A percentile compares a stretch with the other conserved stretches of the same genome.
These are phyloP conservation scores for Globisporangium iwayamae DNA, from an alignment of 352 stramenopile genomes.

Conservation along the genomic window DNA sequence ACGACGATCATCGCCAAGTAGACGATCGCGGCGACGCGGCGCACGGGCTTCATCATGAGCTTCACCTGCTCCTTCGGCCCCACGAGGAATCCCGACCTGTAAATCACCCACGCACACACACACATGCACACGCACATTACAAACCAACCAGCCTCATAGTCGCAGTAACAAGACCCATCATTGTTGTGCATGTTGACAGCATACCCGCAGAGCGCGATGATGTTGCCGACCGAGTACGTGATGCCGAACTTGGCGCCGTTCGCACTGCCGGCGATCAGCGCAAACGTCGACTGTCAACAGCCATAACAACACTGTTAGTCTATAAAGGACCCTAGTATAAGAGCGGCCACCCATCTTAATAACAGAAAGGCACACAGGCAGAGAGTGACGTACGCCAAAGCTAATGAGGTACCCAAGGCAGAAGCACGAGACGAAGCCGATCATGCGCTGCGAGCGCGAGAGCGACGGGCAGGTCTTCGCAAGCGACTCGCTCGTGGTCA, in stretches of 20 bases:
- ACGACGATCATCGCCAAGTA: slow-evolving; percentile 79
- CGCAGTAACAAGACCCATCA: not conserved
- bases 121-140: too few species aligned
- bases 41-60: slow-evolving; percentile 86
- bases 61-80: slow-evolving; percentile 79
- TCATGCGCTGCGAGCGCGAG: slow-evolving; percentile 62
- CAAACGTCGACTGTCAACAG: slow-evolving; percentile 71
- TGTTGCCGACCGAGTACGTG: slow-evolving; percentile 78
- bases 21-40: slow-evolving; percentile 62
- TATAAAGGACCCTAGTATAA: not conserved
- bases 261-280: slow-evolving; percentile 58
- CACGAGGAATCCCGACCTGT: slow-evolving; percentile 77
- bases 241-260: slow-evolving; percentile 80
- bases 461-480: slow-evolving; percentile 61
- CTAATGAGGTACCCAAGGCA: slow-evolving; percentile 78
- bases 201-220: slow-evolving; percentile 82
- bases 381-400: slow-evolving; percentile 50
- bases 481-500: slow-evolving; percentile 37
- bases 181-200: not conserved
- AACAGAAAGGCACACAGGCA: too few species aligned
- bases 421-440: slow-evolving; percentile 76
- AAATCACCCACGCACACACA: not conserved
- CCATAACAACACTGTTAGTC: not conserved
- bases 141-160: not conserved
- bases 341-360: not conserved